These are phyloP conservation scores for Clonostachys rhizophaga DNA, from an alignment of 2,329 filamentous ascomycete genomes.

Conservation along the genomic window DNA sequence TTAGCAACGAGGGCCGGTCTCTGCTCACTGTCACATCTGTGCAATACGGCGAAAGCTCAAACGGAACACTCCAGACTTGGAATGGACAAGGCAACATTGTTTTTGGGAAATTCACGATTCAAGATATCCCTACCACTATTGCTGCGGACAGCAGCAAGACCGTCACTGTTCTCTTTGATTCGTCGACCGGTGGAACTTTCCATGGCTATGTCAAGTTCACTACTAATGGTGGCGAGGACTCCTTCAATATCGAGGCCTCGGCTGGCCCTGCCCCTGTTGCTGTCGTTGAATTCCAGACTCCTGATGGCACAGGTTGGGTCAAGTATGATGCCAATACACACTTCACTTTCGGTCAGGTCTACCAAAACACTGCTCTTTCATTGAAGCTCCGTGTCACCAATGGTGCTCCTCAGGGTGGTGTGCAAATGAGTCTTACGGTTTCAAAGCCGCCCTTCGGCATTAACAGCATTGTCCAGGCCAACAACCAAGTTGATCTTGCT, in stretches of 20 bases:
- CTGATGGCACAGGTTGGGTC: slow-evolving; percentile 45
- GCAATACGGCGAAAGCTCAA: slow-evolving; percentile 30
- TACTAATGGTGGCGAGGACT: slow-evolving; percentile 42
- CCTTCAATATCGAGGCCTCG: slow-evolving; percentile 41
- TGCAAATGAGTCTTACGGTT: slow-evolving; percentile 48
- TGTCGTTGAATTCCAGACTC: slow-evolving; percentile 48
- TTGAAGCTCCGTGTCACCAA: slow-evolving; percentile 51
- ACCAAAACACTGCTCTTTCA: slow-evolving; percentile 39
- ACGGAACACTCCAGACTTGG: slow-evolving; percentile 36
- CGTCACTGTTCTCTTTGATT: slow-evolving; percentile 41
- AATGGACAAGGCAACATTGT: slow-evolving; percentile 24
- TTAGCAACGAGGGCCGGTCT: slow-evolving; percentile 44
- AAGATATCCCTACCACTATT: slow-evolving; percentile 37
- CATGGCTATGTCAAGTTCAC: slow-evolving; percentile 39
- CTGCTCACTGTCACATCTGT: slow-evolving; percentile 36
- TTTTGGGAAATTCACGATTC: slow-evolving; percentile 43
- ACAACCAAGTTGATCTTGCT: slow-evolving; percentile 51
- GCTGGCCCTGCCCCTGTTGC: slow-evolving; percentile 43
- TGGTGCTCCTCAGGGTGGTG: slow-evolving; percentile 34
- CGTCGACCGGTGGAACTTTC: slow-evolving; percentile 39
- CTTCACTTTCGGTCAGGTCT: slow-evolving; percentile 53
- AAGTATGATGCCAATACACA: slow-evolving; percentile 31
- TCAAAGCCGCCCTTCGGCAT: slow-evolving; percentile 57
- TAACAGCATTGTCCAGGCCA: slow-evolving; percentile 45
- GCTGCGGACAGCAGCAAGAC: slow-evolving; percentile 28